phyloP scores from a whole-genome alignment of 768 basidiomycete species.

The Lactifluus echinatus region DNA sequence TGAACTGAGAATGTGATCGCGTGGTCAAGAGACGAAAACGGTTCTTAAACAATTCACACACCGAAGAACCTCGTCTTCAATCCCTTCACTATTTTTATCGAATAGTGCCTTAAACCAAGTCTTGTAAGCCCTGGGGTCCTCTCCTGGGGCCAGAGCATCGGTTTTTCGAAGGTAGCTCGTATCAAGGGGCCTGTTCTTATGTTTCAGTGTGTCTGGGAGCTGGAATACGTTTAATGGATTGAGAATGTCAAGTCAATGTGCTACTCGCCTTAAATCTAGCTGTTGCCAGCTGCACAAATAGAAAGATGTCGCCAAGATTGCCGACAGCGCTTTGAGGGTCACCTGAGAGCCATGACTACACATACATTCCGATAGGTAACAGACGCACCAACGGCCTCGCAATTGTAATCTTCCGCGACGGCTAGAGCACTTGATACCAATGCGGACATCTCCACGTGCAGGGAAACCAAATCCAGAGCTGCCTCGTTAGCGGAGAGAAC shows the following conservation, averaged over 20 bases:
- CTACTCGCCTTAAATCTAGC: constrained; percentile 52
- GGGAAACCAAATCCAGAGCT: constrained; percentile 58
- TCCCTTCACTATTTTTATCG: constrained; percentile 68
- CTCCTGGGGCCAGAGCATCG: constrained; percentile 32
- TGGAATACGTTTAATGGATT: constrained; percentile 22
- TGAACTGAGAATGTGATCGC: constrained; percentile 34
- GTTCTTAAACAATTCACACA: constrained; percentile 11
- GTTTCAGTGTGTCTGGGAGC: constrained; percentile 44
- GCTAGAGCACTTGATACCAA: constrained; percentile 54
- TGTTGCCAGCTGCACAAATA: constrained; percentile 60
- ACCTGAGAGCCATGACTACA: constrained; percentile 34
- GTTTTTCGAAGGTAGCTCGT: constrained; percentile 44
- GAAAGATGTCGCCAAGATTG: constrained; percentile 69
- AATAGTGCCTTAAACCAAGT: constrained; percentile 75
- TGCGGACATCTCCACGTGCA: constrained; percentile 57
- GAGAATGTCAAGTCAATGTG: background rate
- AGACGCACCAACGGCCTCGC: constrained; percentile 66
- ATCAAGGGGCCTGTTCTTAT: constrained; percentile 39
- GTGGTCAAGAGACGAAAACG: background rate
- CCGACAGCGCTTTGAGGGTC: constrained; percentile 78
- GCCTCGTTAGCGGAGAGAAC: constrained; percentile 49
- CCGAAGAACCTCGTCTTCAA: constrained; percentile 65
- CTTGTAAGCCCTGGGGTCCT: constrained; percentile 29
- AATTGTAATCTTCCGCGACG: constrained; percentile 66
- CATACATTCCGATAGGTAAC: background rate